Evolutionary conservation across 768 basidiomycete species (phyloP).

Genomic region (Trametes maxima): DNA sequence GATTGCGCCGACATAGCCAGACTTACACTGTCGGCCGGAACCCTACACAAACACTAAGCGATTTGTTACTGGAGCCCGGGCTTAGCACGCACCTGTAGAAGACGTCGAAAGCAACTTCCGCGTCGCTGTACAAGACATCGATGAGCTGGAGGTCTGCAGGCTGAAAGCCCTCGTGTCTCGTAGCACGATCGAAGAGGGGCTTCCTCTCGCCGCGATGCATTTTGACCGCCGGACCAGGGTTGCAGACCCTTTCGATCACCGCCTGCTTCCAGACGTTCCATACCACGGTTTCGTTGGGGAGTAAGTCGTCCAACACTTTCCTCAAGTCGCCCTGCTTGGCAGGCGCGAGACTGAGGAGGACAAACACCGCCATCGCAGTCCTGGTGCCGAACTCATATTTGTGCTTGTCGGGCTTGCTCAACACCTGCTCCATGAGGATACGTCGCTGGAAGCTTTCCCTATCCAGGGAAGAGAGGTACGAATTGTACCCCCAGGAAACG

Average conservation of each 20-base stretch:
- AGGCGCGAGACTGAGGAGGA: slow-evolving; percentile 6
- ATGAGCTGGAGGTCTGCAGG: neutral
- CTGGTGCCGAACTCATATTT: slow-evolving; percentile 9
- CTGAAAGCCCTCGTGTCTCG: neutral
- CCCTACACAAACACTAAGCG: too few species aligned
- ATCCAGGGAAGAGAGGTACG: slow-evolving; percentile 17
- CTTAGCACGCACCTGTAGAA: too few species aligned
- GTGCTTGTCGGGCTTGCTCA: neutral
- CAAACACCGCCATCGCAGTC: slow-evolving; percentile 10
- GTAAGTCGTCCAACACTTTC: slow-evolving; percentile 6
- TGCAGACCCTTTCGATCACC: slow-evolving; percentile 2
- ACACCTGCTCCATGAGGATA: slow-evolving; percentile 8
- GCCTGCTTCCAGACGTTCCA: slow-evolving; percentile 5
- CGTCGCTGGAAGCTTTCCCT: slow-evolving; percentile 16
- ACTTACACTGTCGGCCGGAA: too few species aligned
- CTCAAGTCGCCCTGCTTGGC: slow-evolving; percentile 1
- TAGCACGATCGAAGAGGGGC: neutral
- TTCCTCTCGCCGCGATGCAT: neutral
- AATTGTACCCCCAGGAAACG: slow-evolving; percentile 18
- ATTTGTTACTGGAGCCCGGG: too few species aligned
- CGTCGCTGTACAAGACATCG: neutral
- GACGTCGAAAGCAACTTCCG: neutral
- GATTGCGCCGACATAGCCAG: too few species aligned
- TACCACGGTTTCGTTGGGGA: slow-evolving; percentile 7
- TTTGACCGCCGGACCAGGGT: neutral